Base-by-base conservation (phyloP, 208 protist species). In the Borovskyia barvae region DNA sequence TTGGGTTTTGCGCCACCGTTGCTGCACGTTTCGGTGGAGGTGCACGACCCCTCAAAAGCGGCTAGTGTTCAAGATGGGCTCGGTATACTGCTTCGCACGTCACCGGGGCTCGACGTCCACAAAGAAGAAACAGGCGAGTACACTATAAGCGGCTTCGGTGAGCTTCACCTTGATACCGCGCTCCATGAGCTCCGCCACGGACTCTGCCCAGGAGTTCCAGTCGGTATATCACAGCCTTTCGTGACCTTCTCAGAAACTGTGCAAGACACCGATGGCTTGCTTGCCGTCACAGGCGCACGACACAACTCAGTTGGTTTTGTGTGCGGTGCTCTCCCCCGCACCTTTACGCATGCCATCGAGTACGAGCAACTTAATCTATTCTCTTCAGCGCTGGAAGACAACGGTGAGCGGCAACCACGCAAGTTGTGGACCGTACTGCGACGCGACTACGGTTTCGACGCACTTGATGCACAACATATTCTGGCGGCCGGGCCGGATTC, bases 71-170 rank as follows among this genome's bases (percentile, higher is more conserved):
- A 98, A 33, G 79, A 92, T 15, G 96, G 90, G 19, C 69, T 99
- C 46, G 70, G 97, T 22, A 89, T 93, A 43, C 68, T 98, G 40
- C 80, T 84, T 26, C 92, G 92, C 52, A 97, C 79, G 37, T 98
- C 98, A 25, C 93, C 96, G 5, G 74, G 95, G 4, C 57, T 95
- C 8, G 66, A 86, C 32, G 87, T 96, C 12, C 90, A 91, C 60
- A 96, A 97, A 3, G 98, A 99, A 69, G 98, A 99, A 61, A 98
- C 85, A 0, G 98, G 98, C 20, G 98, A 99, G 80, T 98, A 98
- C 68, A 93, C 97, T 3, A 66, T 99, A 15, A 70, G 95, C 2
- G 99, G 98, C 9, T 97, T 97, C 14, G 99, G 98, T 5, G 99
- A 99, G 80, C 64, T 99, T n/a, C 99, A 99, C 67, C 75, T 99